Evolutionary conservation across 257 asterid genomes (phyloP), one percentile per base, ranked within the genome.

Genomic region (Nemophila menziesii): DNA sequence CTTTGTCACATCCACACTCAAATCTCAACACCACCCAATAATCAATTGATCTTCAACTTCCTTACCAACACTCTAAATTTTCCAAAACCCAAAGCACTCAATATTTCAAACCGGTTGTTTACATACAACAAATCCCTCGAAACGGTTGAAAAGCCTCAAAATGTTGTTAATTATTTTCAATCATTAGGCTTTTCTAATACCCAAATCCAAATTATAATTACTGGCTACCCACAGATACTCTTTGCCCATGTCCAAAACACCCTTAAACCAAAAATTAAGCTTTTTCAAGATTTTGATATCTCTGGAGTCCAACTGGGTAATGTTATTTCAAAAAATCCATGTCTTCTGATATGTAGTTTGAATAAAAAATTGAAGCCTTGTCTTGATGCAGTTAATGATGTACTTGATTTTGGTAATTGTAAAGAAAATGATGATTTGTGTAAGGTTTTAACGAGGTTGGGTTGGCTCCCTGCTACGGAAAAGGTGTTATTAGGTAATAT

Each of bases 221-320:
- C 21, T 12, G 1, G 0, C 0, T 4, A 2, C 20, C 67, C 74
- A 1, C 39, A 23, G 17, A 11, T 67, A 33, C 70, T 69, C 14
- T 33, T 45, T 15, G 22, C 56, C 8, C 39, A 57, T 19, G 34
- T 58, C 20, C 69, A 53, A 15, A 67, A 39, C 13, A 67, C 52
- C 26, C 58, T 67, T 20, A 62, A 62, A 27, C 74, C 76, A 2
- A 69, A 64, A 36, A 15, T 69, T 20, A 15, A 23, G 19, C 43
- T 61, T 49, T 57, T 65, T 27, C 62, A 61, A n/a, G 77, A 65
- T 13, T 34, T 65, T 22, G 70, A 73, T 14, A 34, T 65, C 16
- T 54, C 70, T 39, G 64, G 58, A 27, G 27, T 53, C 24, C 21
- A 16, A 22, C 37, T 70, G 0, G 61, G 64, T 45, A 23, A 23